Evolutionary conservation across 2,329 filamentous ascomycete species (phyloP), one percentile per base, ranked within the genome.

Genomic region (Rhynchosporium graminicola): DNA sequence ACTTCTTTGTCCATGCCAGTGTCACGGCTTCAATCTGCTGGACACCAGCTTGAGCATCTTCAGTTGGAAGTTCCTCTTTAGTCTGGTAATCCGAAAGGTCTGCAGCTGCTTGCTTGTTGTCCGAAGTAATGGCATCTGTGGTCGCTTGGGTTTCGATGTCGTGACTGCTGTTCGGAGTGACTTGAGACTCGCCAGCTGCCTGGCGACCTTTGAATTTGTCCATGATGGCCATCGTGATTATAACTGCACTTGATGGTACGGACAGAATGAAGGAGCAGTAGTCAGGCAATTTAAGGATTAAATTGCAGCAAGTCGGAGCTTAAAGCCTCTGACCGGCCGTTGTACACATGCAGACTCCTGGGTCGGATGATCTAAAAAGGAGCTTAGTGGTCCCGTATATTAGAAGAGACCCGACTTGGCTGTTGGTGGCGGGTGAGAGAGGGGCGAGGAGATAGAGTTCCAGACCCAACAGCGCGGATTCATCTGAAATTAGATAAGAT

Each of bases 1-100:
- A 78, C 66, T 73, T 74, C 45, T 77, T 78, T 8, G 79, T 80
- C 81, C 81, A 83, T 40, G 78, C 79, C 70, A 80, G 69, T 50
- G 79, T 81, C 29, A 82, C 79, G 12, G 81, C 81, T 69, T 83
- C 80, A 15, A 81, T 79, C 65, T 80, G 79, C 62, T 78, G 74
- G 4, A 83, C 81, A 67, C 80, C 80, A 50, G 59, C 61, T 65
- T 71, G 70, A 7, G 67, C 68, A 64, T 65, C 59, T 60, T 70
- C 48, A 38, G 59, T 59, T 10, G 68, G 69, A 5, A 66, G 6
- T 29, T 43, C 50, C 43, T 70, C 64, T 50, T 67, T 65, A 9
- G 59, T 36, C 36, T 46, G 26, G 6, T 43, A 50, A 10, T 43
- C 46, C 4, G 38, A 36, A 10, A 45, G 7, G 6, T 33, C 38